These are phyloP conservation scores for Gymnopilus junonius DNA, from an alignment of 768 basidiomycete genomes.

Conservation along the genomic window DNA sequence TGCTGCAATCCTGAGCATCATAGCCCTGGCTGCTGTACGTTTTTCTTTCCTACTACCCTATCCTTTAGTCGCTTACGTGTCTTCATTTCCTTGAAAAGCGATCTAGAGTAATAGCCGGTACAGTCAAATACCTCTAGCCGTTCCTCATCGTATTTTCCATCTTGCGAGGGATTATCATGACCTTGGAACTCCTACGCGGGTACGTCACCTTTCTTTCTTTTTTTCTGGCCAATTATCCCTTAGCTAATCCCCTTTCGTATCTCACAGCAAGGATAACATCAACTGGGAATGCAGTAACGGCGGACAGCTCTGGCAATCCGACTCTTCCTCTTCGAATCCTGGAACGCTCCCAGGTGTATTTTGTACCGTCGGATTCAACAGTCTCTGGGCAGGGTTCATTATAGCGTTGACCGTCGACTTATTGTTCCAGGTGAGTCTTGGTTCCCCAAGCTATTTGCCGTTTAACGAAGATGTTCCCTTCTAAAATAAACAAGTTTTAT, in stretches of 20 bases:
- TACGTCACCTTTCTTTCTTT: constrained; percentile 33
- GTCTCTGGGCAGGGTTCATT: constrained; percentile 66
- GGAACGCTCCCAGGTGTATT: constrained; percentile 56
- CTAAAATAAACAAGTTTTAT: background rate
- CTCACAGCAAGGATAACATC: constrained; percentile 64
- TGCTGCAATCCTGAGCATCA: constrained; percentile 53
- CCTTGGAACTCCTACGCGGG: constrained; percentile 73
- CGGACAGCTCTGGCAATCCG: constrained; percentile 62
- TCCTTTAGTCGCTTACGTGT: constrained; percentile 17
- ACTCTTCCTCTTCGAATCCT: constrained; percentile 44
- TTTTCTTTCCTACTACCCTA: background rate
- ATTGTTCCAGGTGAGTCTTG: constrained; percentile 60
- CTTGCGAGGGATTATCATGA: constrained; percentile 71
- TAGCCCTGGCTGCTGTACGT: constrained; percentile 69
- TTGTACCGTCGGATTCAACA: constrained; percentile 62
- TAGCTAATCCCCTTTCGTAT: constrained; percentile 18
- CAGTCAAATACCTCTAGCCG: constrained; percentile 70
- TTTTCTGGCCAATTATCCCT: background rate
- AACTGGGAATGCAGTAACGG: constrained; percentile 76
- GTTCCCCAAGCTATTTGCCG: no score
- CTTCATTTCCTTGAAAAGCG: constrained; percentile 43
- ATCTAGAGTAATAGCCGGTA: constrained; percentile 71
- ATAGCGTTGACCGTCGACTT: constrained; percentile 64
- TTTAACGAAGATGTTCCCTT: no score
- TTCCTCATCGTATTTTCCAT: constrained; percentile 68